Conservation (phyloP, 2,329 filamentous ascomycete species). For the Sordariomycetes sp. region DNA sequence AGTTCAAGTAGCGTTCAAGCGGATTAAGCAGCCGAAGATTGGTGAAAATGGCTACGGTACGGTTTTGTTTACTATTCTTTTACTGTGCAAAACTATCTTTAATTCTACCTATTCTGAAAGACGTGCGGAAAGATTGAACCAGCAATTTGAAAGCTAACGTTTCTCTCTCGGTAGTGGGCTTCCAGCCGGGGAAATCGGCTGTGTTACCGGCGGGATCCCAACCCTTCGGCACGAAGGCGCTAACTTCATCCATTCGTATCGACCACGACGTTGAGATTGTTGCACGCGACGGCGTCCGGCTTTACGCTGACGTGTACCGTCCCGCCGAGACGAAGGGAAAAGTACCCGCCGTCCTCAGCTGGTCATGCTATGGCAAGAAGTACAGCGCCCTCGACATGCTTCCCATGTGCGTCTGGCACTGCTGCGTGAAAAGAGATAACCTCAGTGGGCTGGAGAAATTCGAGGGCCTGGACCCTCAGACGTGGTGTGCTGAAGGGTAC, state of each 20-base stretch:
- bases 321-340: slow-evolving; percentile 21
- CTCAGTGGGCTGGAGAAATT: slow-evolving; percentile 15
- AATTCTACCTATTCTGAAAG: too few relatives aligned
- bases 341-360: slow-evolving; percentile 31
- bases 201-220: slow-evolving; percentile 24
- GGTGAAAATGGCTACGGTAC: slow-evolving; percentile 6
- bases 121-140: too few relatives aligned
- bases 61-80: not conserved
- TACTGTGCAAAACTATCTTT: too few relatives aligned
- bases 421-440: slow-evolving; percentile 10
- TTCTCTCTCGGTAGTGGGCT: slow-evolving; percentile 15
- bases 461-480: slow-evolving; percentile 14
- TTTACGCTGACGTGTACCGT: slow-evolving; percentile 34
- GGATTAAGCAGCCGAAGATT: slow-evolving; percentile 14
- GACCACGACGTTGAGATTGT: slow-evolving; percentile 32
- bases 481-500: slow-evolving; percentile 19
- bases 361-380: slow-evolving; percentile 36
- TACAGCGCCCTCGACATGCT: slow-evolving; percentile 27
- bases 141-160: too few relatives aligned
- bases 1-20: slow-evolving; percentile 8
- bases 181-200: slow-evolving; percentile 23
- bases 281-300: slow-evolving; percentile 27
- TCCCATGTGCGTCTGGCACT: slow-evolving; percentile 10
- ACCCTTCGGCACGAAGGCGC: slow-evolving; percentile 18
- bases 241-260: slow-evolving; percentile 22